Evolutionary conservation across 2,329 filamentous ascomycete genomes (phyloP), one percentile per base, ranked within the genome.

Genomic region (Chaetomiaceae sp.): DNA sequence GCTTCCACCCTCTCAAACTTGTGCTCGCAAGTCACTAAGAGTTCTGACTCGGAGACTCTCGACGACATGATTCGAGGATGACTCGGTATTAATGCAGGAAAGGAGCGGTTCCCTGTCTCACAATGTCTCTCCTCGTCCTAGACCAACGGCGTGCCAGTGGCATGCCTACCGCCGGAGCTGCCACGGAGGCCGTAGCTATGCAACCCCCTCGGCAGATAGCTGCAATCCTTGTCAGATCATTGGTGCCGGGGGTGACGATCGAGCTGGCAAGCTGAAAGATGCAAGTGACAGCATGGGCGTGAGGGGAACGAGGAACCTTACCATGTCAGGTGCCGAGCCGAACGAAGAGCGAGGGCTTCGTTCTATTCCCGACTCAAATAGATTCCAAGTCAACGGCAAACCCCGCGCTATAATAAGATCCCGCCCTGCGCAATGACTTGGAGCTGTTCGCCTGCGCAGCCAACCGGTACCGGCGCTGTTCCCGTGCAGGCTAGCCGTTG

Each of bases 351-450:
- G 42, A 20, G 36, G 42, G 19, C 15, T n/a, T n/a, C n/a, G n/a
- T n/a, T n/a, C n/a, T n/a, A n/a, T n/a, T n/a, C n/a, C n/a, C n/a
- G n/a, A n/a, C n/a, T n/a, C n/a, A n/a, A n/a, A n/a, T 9, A 27
- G 27, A 31, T 11, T 31, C 25, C 9, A 55, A 59, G 58, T 59
- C 58, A 57, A 61, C 57, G 60, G 60, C 47, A 47, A 51, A 55
- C 59, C 61, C 61, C 59, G 60, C 61, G 57, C 51, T 45, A n/a
- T n/a, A n/a, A n/a, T n/a, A 36, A 59, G 59, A 61, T 63, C 57
- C 56, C 36, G 46, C 46, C 38, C 31, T 59, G 59, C 55, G 50
- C 20, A 51, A 54, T 14, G 11, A 40, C 3, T 12, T 23, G 20
- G 19, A 23, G 20, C 19, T 11, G 6, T 31, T 31, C 27, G 27